Conservation (phyloP, 805 yeast species). For the Allodekkera sacchari region DNA sequence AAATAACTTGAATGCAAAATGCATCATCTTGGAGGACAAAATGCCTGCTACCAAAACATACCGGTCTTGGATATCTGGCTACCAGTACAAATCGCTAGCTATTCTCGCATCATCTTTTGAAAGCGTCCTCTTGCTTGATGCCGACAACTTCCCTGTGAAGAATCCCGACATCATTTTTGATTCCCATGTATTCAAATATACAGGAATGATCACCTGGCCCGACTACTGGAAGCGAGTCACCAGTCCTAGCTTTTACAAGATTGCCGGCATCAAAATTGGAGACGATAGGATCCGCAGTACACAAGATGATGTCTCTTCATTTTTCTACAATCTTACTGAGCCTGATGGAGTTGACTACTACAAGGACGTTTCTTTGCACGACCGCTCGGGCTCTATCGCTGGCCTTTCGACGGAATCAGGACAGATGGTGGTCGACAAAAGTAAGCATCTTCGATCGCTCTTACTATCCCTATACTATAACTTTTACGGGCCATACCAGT, state of each 20-base stretch:
- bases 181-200: conserved; percentile 35
- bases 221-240: conserved; percentile 64
- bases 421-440: conserved; percentile 50
- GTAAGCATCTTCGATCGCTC: conserved; percentile 43
- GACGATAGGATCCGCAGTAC: background rate
- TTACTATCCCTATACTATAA: conserved; percentile 53
- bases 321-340: conserved; percentile 52
- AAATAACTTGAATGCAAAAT: conserved; percentile 53
- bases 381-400: conserved; percentile 52
- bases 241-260: conserved; percentile 45
- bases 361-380: conserved; percentile 46
- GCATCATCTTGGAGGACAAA: conserved; percentile 53
- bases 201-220: conserved; percentile 61
- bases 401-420: conserved; percentile 63
- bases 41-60: conserved; percentile 33
- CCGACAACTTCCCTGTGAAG: conserved; percentile 34
- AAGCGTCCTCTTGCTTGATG: conserved; percentile 32
- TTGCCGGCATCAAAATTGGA: conserved; percentile 12
- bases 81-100: conserved; percentile 19
- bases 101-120: conserved; percentile 34
- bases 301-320: conserved; percentile 45
- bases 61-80: conserved; percentile 25
- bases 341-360: conserved; percentile 20
- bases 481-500: conserved; percentile 48
- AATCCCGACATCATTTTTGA: conserved; percentile 23